Evolutionary conservation across 2,329 filamentous ascomycete species (phyloP).

Genomic region (Bipolaris gigantea): DNA sequence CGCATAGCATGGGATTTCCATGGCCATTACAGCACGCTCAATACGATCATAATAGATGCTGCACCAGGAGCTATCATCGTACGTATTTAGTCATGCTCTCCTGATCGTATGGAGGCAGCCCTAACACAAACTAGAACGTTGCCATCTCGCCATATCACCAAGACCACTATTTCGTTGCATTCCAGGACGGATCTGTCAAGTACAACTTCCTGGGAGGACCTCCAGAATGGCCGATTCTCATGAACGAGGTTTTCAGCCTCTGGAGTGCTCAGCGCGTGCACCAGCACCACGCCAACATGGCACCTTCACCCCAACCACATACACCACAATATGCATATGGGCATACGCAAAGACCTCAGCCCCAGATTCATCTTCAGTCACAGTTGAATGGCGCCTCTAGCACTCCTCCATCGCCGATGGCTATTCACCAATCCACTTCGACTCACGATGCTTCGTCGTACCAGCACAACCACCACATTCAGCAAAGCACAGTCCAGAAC

Average conservation of each 20-base stretch:
- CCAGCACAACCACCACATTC: background rate
- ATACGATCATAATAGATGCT: constrained; percentile 33
- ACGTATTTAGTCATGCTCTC: constrained; percentile 12
- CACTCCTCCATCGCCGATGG: constrained; percentile 2
- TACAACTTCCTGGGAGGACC: constrained; percentile 40
- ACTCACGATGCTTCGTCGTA: background rate
- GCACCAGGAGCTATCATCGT: constrained; percentile 34
- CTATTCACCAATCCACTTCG: background rate
- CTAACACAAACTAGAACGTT: constrained; percentile 30
- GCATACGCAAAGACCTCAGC: constrained; percentile 12
- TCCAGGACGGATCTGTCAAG: constrained; percentile 35
- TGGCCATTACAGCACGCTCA: constrained; percentile 32
- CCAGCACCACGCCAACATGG: constrained; percentile 6
- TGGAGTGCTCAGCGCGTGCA: constrained; percentile 34
- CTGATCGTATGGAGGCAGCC: background rate
- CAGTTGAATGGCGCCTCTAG: constrained; percentile 8
- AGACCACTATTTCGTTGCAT: constrained; percentile 40
- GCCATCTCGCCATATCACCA: constrained; percentile 40
- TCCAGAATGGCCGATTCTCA: constrained; percentile 39
- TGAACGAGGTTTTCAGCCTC: constrained; percentile 36
- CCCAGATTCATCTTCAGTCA: constrained; percentile 12
- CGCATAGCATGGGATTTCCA: constrained; percentile 40
- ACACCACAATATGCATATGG: constrained; percentile 3
- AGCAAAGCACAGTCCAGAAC: background rate
- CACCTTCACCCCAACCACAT: constrained; percentile 7